These are phyloP conservation scores for Actinidia arguta DNA, from an alignment of 179 eudicot species.

Conservation along the genomic window DNA sequence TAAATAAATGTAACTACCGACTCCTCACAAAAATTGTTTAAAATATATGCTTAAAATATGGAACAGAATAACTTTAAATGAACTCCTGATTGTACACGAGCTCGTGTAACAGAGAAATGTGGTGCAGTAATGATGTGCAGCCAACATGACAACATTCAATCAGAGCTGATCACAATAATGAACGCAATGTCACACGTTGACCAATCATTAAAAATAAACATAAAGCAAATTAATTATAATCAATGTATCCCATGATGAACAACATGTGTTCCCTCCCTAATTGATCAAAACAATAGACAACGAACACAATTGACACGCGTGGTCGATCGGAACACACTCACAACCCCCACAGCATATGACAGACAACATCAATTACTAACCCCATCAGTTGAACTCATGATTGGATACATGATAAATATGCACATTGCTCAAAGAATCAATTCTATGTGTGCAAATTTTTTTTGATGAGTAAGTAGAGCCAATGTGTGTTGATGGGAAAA, in stretches of 20 bases:
- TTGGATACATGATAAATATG: background rate
- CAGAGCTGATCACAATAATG: background rate
- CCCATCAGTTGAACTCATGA: background rate
- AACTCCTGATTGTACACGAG: background rate
- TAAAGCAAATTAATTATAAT: too few species aligned
- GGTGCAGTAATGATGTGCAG: background rate
- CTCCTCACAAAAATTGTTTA: background rate
- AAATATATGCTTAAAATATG: background rate
- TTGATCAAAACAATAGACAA: background rate
- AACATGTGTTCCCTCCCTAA: background rate
- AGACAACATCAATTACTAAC: background rate
- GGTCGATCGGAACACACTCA: background rate
- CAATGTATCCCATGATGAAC: background rate
- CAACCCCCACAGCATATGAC: background rate
- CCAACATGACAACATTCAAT: conserved; percentile 1
- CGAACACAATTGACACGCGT: background rate
- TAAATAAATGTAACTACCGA: background rate
- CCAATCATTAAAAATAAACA: background rate
- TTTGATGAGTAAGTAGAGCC: too few species aligned
- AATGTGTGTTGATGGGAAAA: too few species aligned
- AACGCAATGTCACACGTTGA: background rate
- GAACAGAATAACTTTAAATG: background rate
- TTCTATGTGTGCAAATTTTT: too few species aligned
- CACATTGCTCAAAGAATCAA: conserved; percentile 8
- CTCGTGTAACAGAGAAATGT: background rate